Evolutionary conservation across 2,329 filamentous ascomycete genomes (phyloP).

Genomic region (Cercospora sojina): DNA sequence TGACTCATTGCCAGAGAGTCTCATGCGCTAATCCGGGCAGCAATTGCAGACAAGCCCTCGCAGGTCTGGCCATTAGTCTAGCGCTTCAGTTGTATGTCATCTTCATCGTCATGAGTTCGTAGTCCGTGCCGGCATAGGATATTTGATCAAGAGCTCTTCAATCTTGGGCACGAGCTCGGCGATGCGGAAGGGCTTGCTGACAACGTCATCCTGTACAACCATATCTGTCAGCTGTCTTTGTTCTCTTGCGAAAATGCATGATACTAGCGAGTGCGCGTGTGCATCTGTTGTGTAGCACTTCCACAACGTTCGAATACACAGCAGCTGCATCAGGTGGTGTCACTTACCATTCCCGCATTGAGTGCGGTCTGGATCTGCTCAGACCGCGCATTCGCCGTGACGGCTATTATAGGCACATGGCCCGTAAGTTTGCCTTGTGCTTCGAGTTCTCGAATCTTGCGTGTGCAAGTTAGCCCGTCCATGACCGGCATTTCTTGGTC

Average conservation of each 20-base stretch:
- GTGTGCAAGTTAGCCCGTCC: slow-evolving; percentile 72
- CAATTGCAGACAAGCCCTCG: neutral
- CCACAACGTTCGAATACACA: neutral
- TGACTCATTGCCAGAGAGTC: neutral
- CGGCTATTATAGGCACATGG: slow-evolving; percentile 76
- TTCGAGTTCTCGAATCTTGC: slow-evolving; percentile 67
- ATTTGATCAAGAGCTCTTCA: slow-evolving; percentile 45
- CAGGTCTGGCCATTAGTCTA: neutral
- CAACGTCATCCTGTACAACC: slow-evolving; percentile 48
- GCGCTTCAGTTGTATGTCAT: neutral
- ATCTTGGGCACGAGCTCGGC: slow-evolving; percentile 53
- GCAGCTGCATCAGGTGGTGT: neutral
- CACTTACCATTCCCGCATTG: slow-evolving; percentile 64
- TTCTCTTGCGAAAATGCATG: neutral
- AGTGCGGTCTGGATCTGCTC: slow-evolving; percentile 73
- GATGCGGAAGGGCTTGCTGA: slow-evolving; percentile 53
- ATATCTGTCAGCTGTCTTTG: slow-evolving; percentile 22
- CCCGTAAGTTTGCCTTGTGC: slow-evolving; percentile 58
- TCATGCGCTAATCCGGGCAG: neutral
- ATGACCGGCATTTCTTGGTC: slow-evolving; percentile 71
- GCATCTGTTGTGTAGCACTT: neutral
- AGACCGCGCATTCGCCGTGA: slow-evolving; percentile 75
- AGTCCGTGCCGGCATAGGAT: slow-evolving; percentile 29
- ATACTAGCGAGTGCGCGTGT: neutral
- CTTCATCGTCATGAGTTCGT: neutral